Base-by-base conservation (phyloP, 2,329 filamentous ascomycete genomes). In the Colletotrichum navitas region DNA sequence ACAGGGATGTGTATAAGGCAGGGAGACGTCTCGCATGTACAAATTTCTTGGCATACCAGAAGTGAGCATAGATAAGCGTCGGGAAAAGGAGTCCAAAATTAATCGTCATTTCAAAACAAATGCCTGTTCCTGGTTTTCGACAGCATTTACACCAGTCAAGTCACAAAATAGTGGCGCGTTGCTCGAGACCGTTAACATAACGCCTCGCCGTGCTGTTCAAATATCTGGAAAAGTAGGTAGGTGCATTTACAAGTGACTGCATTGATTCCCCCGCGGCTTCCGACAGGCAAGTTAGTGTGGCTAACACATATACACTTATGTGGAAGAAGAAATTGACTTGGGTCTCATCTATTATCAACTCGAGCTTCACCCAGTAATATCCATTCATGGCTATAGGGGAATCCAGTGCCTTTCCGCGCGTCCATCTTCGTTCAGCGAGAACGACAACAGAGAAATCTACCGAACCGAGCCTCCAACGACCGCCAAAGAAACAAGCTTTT, bases 311-410 rank as follows among this genome's bases (percentile, higher is more conserved):
- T 71, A 41, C 63, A 64, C 59, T 55, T 41, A 59, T 68, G 52
- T 55, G 34, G 45, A 63, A 71, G 59, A 64, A 68, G 58, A 63
- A 69, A 69, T 45, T 52, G 59, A 63, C 68, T 71, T 68, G 69
- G 64, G 54, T 61, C 65, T 73, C 72, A 65, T 73, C 72, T 66
- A 72, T 73, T 69, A 73, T 65, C 70, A 61, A 72, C 66, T 71
- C 43, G 65, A 71, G 60, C 66, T 64, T 47, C 69, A 72, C 69
- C 62, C 72, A 64, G 49, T 72, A 72, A 72, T 64, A 73, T 73
- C 72, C 72, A 72, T 73, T 63, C 49, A 56, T 71, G 68, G 60
- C 64, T 52, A 66, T 64, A 60, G 60, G 61, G 60, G 65, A 73
- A 73, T 66, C 71, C 68, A 63, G 69, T 72, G 65, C 66, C 70